A percentile compares a stretch with the other conserved stretches of the same genome.
Evolutionary conservation across 2,329 filamentous ascomycete genomes (phyloP).

Genomic region (Macrophomina tecta): DNA sequence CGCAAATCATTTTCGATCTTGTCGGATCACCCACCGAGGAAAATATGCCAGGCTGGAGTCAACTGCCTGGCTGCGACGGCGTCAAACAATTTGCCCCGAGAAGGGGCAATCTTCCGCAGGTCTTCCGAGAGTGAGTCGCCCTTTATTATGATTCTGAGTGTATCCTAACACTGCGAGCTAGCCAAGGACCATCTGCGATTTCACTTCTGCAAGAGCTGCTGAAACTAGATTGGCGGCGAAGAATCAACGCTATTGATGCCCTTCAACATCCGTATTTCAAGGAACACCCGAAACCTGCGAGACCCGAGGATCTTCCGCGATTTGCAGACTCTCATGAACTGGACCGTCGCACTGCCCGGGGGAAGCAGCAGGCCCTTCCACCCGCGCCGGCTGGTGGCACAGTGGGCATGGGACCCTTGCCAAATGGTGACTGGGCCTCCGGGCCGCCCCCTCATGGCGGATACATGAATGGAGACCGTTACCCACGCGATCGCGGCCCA

Average conservation of each 20-base stretch:
- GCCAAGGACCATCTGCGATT: constrained; percentile 73
- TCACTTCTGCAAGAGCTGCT: constrained; percentile 82
- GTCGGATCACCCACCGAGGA: constrained; percentile 89
- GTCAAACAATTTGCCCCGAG: constrained; percentile 66
- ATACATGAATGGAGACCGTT: constrained; percentile 44
- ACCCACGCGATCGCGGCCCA: constrained; percentile 47
- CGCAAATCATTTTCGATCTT: constrained; percentile 91
- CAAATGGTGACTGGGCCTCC: constrained; percentile 57
- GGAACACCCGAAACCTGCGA: constrained; percentile 76
- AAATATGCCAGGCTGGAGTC: constrained; percentile 90
- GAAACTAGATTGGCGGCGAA: constrained; percentile 83
- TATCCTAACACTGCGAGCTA: constrained; percentile 37
- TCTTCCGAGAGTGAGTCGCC: constrained; percentile 72
- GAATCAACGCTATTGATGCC: constrained; percentile 93
- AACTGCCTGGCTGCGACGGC: constrained; percentile 79
- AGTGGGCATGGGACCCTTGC: constrained; percentile 73
- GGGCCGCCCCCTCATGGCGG: constrained; percentile 41
- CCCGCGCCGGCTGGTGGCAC: constrained; percentile 91
- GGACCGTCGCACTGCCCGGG: constrained; percentile 89
- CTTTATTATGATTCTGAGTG: constrained; percentile 8
- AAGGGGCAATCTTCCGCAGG: constrained; percentile 70
- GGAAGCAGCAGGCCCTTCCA: constrained; percentile 81
- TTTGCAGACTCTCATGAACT: constrained; percentile 97
- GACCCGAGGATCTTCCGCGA: constrained; percentile 82
- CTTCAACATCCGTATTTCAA: constrained; percentile 92